Percentiles rank a stretch among this genome's conserved stretches.
Evolutionary conservation across 1,139 yeast genomes (phyloP).

Genomic region (Debaryomycetaceae sp.): DNA sequence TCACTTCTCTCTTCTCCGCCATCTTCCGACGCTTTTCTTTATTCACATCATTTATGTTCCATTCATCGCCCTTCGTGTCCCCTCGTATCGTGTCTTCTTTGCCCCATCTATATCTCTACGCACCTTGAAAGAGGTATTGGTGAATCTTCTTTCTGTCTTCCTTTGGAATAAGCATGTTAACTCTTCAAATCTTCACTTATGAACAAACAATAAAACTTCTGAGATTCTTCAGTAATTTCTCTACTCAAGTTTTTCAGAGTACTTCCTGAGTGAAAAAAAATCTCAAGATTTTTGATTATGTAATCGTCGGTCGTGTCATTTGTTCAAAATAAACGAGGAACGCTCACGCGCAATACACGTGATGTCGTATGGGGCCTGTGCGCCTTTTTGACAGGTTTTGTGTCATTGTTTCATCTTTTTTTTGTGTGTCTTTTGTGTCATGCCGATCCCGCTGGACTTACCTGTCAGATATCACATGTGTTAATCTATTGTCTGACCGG

Average conservation of each 20-base stretch:
- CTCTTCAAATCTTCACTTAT: slow-evolving; percentile 9
- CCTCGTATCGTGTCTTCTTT: background rate
- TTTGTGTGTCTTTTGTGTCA: no score
- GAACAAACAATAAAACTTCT: slow-evolving; percentile 7
- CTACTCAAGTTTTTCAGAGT: background rate
- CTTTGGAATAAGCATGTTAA: slow-evolving; percentile 96
- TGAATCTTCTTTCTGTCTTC: slow-evolving; percentile 99
- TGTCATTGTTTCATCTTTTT: no score
- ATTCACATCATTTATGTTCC: no score
- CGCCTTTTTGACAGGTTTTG: no score
- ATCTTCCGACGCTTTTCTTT: no score
- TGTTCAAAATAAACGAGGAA: background rate
- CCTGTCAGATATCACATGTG: no score
- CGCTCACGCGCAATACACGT: background rate
- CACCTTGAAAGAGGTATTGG: slow-evolving; percentile 98
- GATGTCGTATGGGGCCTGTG: background rate
- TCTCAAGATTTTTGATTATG: slow-evolving; percentile 1
- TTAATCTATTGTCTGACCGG: no score
- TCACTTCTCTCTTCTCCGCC: no score
- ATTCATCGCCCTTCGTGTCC: no score
- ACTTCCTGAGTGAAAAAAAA: slow-evolving; percentile 1
- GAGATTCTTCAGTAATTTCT: slow-evolving; percentile 1
- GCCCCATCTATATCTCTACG: slow-evolving; percentile 29
- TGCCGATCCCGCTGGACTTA: no score
- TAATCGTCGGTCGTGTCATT: background rate